These are phyloP conservation scores for Skeletonema grethae DNA, from an alignment of 108 stramenopile genomes.

Conservation along the genomic window DNA sequence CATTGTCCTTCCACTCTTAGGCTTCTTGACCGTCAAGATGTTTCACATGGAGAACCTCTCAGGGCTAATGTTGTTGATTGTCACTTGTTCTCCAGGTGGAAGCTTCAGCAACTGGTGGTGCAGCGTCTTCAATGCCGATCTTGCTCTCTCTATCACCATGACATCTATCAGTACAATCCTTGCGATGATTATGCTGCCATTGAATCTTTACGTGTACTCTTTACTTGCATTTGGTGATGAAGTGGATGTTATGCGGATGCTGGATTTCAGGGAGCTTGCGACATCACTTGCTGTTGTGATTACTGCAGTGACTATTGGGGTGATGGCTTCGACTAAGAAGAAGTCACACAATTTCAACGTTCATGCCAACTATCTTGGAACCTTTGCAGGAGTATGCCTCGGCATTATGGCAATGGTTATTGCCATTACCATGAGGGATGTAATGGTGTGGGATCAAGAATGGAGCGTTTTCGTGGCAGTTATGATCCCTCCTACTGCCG, in stretches of 20 bases:
- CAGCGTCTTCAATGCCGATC: constrained; percentile 72
- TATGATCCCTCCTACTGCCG: constrained; percentile 55
- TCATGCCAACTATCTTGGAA: constrained; percentile 58
- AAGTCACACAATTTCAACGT: constrained; percentile 50
- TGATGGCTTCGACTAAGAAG: constrained; percentile 43
- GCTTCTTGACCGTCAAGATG: constrained; percentile 57
- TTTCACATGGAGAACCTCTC: constrained; percentile 44
- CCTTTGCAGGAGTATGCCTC: constrained; percentile 55
- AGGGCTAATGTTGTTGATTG: constrained; percentile 72
- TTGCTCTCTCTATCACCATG: constrained; percentile 76
- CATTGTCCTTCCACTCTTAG: constrained; percentile 72
- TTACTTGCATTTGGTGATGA: constrained; percentile 52
- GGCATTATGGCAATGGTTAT: constrained; percentile 57
- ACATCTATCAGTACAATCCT: constrained; percentile 69
- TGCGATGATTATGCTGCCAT: constrained; percentile 57
- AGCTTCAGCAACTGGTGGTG: constrained; percentile 84
- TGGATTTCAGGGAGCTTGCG: constrained; percentile 62
- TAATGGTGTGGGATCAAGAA: constrained; percentile 56
- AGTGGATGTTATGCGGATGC: constrained; percentile 40
- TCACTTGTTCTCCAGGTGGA: constrained; percentile 78
- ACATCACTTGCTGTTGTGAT: constrained; percentile 61
- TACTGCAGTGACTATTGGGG: constrained; percentile 52
- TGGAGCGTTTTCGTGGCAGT: constrained; percentile 69
- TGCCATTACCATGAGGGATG: constrained; percentile 30
- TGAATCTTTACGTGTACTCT: constrained; percentile 72